These are phyloP conservation scores for Stagonosporopsis rhizophila DNA, from an alignment of 2,329 filamentous ascomycete species.

Conservation along the genomic window DNA sequence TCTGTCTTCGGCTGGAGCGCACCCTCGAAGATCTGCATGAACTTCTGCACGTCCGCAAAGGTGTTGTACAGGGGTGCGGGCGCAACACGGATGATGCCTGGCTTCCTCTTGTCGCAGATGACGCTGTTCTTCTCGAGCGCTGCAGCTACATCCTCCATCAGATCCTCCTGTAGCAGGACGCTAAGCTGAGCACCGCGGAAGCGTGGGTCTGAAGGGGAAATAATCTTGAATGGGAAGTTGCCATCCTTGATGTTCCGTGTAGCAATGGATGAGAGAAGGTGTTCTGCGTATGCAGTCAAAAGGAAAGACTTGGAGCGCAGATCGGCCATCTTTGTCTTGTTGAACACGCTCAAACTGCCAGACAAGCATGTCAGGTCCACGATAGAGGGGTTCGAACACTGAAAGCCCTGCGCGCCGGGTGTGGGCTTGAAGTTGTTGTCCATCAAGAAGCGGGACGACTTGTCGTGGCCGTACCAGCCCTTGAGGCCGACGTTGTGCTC, in stretches of 20 bases:
- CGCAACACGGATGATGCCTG: conserved; percentile 83
- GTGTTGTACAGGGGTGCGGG: conserved; percentile 85
- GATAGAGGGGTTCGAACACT: conserved; percentile 82
- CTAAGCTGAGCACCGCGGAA: conserved; percentile 83
- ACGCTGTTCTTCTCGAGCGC: conserved; percentile 73
- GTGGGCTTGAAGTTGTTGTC: conserved; percentile 79
- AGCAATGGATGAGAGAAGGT: conserved; percentile 36
- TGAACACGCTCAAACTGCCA: conserved; percentile 76
- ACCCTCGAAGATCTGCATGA: conserved; percentile 56
- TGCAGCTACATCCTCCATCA: conserved; percentile 71
- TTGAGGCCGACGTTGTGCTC: conserved; percentile 70
- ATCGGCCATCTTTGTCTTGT: conserved; percentile 70
- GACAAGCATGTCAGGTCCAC: conserved; percentile 79
- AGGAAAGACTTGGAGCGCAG: conserved; percentile 74
- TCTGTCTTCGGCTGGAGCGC: conserved; percentile 42
- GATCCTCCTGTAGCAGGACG: conserved; percentile 69
- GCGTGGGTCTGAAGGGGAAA: conserved; percentile 72
- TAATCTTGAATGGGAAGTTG: conserved; percentile 53
- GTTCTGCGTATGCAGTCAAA: conserved; percentile 71
- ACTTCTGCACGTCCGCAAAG: conserved; percentile 70
- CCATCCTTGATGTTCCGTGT: conserved; percentile 29
- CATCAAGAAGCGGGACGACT: conserved; percentile 80
- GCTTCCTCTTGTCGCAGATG: conserved; percentile 82
- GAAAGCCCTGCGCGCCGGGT: conserved; percentile 78
- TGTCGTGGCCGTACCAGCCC: conserved; percentile 89